Evolutionary conservation across 2,329 filamentous ascomycete species (phyloP).

Genomic region (Claviceps purpurea): DNA sequence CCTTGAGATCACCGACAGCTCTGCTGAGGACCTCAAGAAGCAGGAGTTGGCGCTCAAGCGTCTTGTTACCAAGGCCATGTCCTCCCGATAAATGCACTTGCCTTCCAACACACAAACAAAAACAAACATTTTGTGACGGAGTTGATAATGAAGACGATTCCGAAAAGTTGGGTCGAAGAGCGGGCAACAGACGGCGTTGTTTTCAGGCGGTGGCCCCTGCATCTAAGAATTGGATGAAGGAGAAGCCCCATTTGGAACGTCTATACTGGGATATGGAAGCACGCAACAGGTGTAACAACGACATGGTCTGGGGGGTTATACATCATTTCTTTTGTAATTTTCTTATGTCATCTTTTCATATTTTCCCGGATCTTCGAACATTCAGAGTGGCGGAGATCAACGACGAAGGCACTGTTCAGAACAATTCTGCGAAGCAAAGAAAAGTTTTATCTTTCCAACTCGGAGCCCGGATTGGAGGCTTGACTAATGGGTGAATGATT

Average conservation of each 20-base stretch:
- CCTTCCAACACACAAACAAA: background rate
- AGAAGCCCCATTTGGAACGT: conserved; percentile 1
- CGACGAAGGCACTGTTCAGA: conserved; percentile 17
- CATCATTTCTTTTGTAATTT: conserved; percentile 7
- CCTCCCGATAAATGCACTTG: conserved; percentile 55
- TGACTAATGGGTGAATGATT: conserved; percentile 16
- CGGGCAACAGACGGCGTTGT: conserved; percentile 3
- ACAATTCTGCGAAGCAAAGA: conserved; percentile 18
- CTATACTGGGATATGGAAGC: conserved; percentile 3
- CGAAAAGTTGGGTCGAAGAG: conserved; percentile 3
- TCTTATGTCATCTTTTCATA: conserved; percentile 3
- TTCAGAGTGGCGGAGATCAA: conserved; percentile 16
- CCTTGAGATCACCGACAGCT: conserved; percentile 87
- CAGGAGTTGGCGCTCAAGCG: conserved; percentile 98
- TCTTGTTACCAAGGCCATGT: conserved; percentile 96
- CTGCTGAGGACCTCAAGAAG: conserved; percentile 96
- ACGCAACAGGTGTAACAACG: background rate
- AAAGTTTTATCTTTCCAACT: conserved; percentile 14
- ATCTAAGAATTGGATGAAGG: conserved; percentile 4
- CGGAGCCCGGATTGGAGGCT: conserved; percentile 11
- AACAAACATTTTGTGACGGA: background rate
- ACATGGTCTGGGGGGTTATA: conserved; percentile 2
- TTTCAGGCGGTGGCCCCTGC: conserved; percentile 4
- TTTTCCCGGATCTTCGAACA: conserved; percentile 16
- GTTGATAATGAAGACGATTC: conserved; percentile 1